phyloP scores from a whole-genome alignment of 2,329 filamentous ascomycete species.

The Pochonia chlamydosporia region DNA sequence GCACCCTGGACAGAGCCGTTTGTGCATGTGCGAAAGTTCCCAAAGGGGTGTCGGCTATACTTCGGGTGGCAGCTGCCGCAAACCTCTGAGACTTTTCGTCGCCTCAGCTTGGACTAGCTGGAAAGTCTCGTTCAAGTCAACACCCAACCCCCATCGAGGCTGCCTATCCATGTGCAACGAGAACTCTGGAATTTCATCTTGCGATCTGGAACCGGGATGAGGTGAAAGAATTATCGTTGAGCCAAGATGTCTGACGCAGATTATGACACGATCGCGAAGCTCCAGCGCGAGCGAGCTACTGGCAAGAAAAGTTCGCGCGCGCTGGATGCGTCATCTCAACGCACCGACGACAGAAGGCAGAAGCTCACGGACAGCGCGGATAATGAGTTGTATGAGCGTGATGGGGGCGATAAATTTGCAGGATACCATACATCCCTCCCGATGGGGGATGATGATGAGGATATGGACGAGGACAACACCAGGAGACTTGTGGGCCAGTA shows the following conservation, averaged over 20 bases:
- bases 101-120: constrained; percentile 11
- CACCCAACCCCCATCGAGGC: constrained; percentile 14
- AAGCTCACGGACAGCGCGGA: constrained; percentile 88
- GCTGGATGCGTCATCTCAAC: constrained; percentile 74
- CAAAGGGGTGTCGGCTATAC: constrained; percentile 24
- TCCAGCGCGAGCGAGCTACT: constrained; percentile 90
- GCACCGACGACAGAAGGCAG: constrained; percentile 83
- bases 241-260: constrained; percentile 68
- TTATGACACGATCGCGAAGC: constrained; percentile 80
- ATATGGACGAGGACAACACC: constrained; percentile 70
- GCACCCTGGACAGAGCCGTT: no score
- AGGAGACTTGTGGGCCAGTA: constrained; percentile 88
- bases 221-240: constrained; percentile 24
- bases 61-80: constrained; percentile 17
- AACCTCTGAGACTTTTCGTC: constrained; percentile 24
- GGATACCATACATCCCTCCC: constrained; percentile 91
- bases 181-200: constrained; percentile 26
- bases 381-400: constrained; percentile 76
- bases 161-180: constrained; percentile 31
- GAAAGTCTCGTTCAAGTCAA: constrained; percentile 10
- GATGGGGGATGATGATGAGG: constrained; percentile 69
- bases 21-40: no score
- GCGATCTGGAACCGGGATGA: constrained; percentile 38
- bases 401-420: constrained; percentile 72
- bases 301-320: constrained; percentile 76